Base-by-base conservation (phyloP, 257 asterid species). In the Salvia miltiorrhiza region DNA sequence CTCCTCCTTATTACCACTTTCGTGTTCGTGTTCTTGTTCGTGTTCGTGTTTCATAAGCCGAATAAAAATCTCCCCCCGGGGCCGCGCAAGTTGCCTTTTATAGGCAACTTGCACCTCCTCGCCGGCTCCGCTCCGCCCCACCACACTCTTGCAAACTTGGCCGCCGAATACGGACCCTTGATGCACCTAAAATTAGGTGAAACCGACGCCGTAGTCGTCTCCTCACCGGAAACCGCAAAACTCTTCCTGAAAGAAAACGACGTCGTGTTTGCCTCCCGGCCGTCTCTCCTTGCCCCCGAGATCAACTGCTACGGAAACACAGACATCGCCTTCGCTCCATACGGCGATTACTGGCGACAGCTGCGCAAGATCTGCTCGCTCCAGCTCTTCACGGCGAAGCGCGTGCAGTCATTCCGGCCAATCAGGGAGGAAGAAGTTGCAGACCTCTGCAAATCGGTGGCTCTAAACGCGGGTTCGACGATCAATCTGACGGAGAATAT, bases 111-210 rank as follows among this genome's bases (percentile, higher is more conserved):
- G 32, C 32, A 28, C 9, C 43, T 37, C 35, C 69, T 74, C 0
- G 49, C 54, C 0, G 55, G 72, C 0, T 58, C 72, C 0, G 47
- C 17, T 6, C 73, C 56, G 0, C 65, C 63, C 1, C 79, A 84
- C 56, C 72, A 2, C 1, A 67, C 10, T 1, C 58, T 84, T 3
- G 21, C 43, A 3, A 47, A 76, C 21, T 6, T 83, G 1, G 75
- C 84, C 65, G 69, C 44, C 19, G 76, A 63, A 76, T 37, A 80
- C 6, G 84, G 86, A 7, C 79, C 82, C 0, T 16, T 83, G 35
- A 78, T 78, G 86, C 78, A 68, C 57, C 77, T 81, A 0, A 72
- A 69, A 9, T 77, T 84, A 0, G 86, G 86, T 1, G 74, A 73
- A 62, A 21, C 78, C 4, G 21, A 53, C 13, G 33, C 67, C 0